These are phyloP conservation scores for Adenanthera pavonina DNA, from an alignment of 306 rosid species.

Conservation along the genomic window DNA sequence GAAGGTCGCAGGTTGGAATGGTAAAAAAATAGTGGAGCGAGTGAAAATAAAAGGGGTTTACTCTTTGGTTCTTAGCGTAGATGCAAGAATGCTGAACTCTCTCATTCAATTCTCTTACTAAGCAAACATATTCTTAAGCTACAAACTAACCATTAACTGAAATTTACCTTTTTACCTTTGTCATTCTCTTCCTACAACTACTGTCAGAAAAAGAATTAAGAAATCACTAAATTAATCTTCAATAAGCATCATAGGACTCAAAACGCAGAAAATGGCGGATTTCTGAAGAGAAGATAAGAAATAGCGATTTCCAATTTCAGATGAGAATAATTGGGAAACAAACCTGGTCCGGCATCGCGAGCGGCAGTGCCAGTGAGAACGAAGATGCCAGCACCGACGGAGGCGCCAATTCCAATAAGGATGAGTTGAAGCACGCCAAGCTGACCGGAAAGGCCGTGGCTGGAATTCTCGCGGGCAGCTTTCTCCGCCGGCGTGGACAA, in stretches of 20 bases:
- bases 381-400: constrained; percentile 92
- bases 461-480: constrained; percentile 54
- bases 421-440: constrained; percentile 86
- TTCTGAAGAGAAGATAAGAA: not conserved
- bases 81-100: too few species aligned
- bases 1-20: not conserved
- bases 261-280: not conserved
- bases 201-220: not conserved
- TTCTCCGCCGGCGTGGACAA: constrained; percentile 55
- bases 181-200: not conserved
- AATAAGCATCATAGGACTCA: too few species aligned
- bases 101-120: not conserved
- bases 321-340: not conserved
- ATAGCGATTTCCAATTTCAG: not conserved
- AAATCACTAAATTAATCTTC: too few species aligned
- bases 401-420: constrained; percentile 91
- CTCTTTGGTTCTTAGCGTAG: too few species aligned
- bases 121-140: not conserved
- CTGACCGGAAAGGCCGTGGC: constrained; percentile 76
- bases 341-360: constrained; percentile 87
- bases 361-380: constrained; percentile 97
- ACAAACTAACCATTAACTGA: not conserved
- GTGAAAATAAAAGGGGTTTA: not conserved
- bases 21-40: not conserved
- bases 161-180: not conserved